Conservation (phyloP, 1,284 basidiomycete genomes). For the Boletellus deceptivus region DNA sequence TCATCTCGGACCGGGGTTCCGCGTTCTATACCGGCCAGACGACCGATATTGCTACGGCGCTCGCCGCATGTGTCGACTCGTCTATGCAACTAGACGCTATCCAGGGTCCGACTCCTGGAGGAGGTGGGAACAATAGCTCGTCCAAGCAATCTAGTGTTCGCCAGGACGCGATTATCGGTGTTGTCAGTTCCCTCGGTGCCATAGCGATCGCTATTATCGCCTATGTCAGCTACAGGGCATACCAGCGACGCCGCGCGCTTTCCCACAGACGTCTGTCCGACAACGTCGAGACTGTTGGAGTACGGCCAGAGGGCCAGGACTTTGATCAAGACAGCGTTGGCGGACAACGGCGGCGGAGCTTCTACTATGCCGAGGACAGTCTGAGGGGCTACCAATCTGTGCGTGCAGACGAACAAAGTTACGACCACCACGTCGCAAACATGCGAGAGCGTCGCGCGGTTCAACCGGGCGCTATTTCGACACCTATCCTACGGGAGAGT, state of each 20-base stretch:
- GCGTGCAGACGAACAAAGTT: slow-evolving; percentile 24
- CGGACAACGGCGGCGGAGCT: slow-evolving; percentile 66
- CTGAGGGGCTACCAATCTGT: slow-evolving; percentile 53
- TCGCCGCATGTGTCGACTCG: slow-evolving; percentile 62
- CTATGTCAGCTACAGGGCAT: slow-evolving; percentile 60
- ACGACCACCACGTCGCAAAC: slow-evolving; percentile 28
- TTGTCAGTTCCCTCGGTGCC: slow-evolving; percentile 70
- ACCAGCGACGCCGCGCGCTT: slow-evolving; percentile 57
- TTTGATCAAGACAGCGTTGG: slow-evolving; percentile 75
- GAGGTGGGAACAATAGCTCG: slow-evolving; percentile 14
- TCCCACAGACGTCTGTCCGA: slow-evolving; percentile 65
- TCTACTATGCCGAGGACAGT: slow-evolving; percentile 82
- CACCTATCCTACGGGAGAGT: slow-evolving; percentile 66
- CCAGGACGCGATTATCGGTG: slow-evolving; percentile 77
- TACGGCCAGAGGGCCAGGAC: slow-evolving; percentile 57
- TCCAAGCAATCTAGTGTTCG: slow-evolving; percentile 37
- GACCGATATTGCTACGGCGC: slow-evolving; percentile 38
- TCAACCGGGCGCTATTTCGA: slow-evolving; percentile 54
- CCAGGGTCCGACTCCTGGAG: slow-evolving; percentile 34
- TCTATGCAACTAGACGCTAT: slow-evolving; percentile 54
- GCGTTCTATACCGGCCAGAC: slow-evolving; percentile 55
- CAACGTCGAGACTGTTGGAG: slow-evolving; percentile 34
- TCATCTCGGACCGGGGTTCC: slow-evolving; percentile 55
- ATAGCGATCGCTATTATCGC: slow-evolving; percentile 64
- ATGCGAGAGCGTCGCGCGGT: slow-evolving; percentile 55